These are phyloP conservation scores for Aureobasidium pullulans DNA, from an alignment of 2,329 filamentous ascomycete species.

Conservation along the genomic window DNA sequence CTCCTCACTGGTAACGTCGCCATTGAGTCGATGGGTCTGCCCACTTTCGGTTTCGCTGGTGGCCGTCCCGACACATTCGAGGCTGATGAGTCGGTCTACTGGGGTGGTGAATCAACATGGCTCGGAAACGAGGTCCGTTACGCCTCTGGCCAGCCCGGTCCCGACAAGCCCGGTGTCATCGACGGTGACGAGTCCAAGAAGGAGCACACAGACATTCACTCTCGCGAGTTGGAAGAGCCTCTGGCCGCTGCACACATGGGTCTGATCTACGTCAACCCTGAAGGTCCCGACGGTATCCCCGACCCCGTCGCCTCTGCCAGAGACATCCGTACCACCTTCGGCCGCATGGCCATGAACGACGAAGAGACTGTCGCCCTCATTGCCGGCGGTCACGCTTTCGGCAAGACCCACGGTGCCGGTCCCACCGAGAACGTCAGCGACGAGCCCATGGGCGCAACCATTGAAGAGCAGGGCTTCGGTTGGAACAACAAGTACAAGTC, in stretches of 20 bases:
- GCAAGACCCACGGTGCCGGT: slow-evolving; percentile 72
- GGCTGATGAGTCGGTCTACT: slow-evolving; percentile 69
- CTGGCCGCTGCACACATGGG: slow-evolving; percentile 65
- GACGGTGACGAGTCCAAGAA: slow-evolving; percentile 36
- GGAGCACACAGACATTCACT: slow-evolving; percentile 41
- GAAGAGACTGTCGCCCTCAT: slow-evolving; percentile 76
- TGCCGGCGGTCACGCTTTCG: slow-evolving; percentile 69
- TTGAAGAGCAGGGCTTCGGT: slow-evolving; percentile 64
- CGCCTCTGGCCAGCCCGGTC: slow-evolving; percentile 42
- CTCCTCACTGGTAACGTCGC: slow-evolving; percentile 69
- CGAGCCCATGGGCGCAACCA: slow-evolving; percentile 57
- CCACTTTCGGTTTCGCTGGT: slow-evolving; percentile 65
- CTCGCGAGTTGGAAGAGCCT: slow-evolving; percentile 59
- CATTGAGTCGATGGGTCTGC: slow-evolving; percentile 68
- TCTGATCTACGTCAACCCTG: slow-evolving; percentile 75
- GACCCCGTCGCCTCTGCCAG: slow-evolving; percentile 61
- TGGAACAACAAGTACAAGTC: slow-evolving; percentile 59
- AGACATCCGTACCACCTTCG: slow-evolving; percentile 69
- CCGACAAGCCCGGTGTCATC: slow-evolving; percentile 35
- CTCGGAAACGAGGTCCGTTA: slow-evolving; percentile 69
- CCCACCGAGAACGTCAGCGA: slow-evolving; percentile 55
- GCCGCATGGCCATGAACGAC: slow-evolving; percentile 77
- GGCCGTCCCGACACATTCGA: slow-evolving; percentile 68
- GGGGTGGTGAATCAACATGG: slow-evolving; percentile 69
- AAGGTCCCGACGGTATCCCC: slow-evolving; percentile 65